Evolutionary conservation across 352 stramenopile genomes (phyloP).

Genomic region (Globisporangium apiculatum): DNA sequence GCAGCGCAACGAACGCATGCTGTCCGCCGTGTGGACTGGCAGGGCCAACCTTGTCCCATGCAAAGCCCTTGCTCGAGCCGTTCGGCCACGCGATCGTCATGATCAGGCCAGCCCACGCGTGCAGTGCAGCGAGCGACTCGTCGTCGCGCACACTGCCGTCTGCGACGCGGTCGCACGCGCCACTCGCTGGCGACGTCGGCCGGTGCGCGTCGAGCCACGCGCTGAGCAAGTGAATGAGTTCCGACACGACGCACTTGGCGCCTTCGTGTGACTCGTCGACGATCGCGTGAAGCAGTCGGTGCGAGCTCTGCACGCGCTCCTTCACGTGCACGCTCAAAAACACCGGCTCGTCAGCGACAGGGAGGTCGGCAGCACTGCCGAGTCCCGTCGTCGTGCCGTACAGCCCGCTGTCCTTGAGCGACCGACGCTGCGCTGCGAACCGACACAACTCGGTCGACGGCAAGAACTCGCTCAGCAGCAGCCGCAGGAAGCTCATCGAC

Average conservation of each 20-base stretch:
- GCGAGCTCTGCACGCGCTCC: constrained; percentile 54
- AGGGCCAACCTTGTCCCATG: constrained; percentile 75
- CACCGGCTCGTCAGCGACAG: constrained; percentile 23
- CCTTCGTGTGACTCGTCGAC: constrained; percentile 70
- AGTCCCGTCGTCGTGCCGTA: constrained; percentile 27
- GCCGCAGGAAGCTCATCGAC: constrained; percentile 33
- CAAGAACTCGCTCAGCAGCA: constrained; percentile 64
- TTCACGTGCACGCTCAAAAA: constrained; percentile 38
- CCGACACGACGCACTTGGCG: constrained; percentile 64
- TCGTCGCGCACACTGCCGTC: constrained; percentile 57
- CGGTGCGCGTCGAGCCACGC: constrained; percentile 34
- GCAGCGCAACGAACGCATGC: constrained; percentile 67
- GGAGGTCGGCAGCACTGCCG: constrained; percentile 18
- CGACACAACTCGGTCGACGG: constrained; percentile 64
- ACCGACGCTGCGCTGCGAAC: constrained; percentile 43
- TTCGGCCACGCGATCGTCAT: constrained; percentile 87
- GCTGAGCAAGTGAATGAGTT: constrained; percentile 67
- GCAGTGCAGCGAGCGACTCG: constrained; percentile 59
- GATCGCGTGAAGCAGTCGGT: constrained; percentile 60
- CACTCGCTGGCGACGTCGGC: not conserved
- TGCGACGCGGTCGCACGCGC: constrained; percentile 1
- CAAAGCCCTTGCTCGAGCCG: constrained; percentile 64
- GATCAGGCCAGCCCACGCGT: constrained; percentile 78
- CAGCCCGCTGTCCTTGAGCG: constrained; percentile 46
- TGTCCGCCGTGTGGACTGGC: constrained; percentile 50